These are phyloP conservation scores for Lachnum nothofagi DNA, from an alignment of 2,329 filamentous ascomycete genomes.

Conservation along the genomic window DNA sequence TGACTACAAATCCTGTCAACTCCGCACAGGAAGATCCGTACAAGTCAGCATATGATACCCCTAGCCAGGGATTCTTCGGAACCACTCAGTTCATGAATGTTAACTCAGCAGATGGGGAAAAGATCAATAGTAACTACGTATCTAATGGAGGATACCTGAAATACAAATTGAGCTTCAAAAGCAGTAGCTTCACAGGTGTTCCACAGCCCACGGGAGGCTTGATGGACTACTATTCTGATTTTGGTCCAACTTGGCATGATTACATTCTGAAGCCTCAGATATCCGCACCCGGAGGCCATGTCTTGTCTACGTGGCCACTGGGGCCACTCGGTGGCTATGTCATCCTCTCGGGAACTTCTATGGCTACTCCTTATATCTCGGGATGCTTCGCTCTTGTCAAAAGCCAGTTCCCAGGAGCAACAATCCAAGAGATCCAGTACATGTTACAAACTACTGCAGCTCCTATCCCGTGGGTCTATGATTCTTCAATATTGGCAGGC, in stretches of 20 bases:
- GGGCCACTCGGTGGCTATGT: conserved; percentile 31
- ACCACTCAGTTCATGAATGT: conserved; percentile 10
- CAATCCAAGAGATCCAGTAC: conserved; percentile 27
- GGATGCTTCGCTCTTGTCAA: conserved; percentile 36
- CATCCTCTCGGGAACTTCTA: conserved; percentile 35
- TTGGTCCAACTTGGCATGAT: conserved; percentile 17
- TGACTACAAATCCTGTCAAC: conserved; percentile 2
- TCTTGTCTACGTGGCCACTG: conserved; percentile 35
- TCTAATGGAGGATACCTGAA: conserved; percentile 13
- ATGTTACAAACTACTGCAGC: conserved; percentile 31
- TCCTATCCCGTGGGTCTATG: conserved; percentile 27
- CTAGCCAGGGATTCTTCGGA: conserved; percentile 14
- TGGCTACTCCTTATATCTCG: conserved; percentile 35
- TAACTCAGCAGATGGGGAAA: conserved; percentile 8
- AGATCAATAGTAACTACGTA: conserved; percentile 12
- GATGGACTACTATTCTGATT: conserved; percentile 20
- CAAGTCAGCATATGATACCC: conserved; percentile 15
- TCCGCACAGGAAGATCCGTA: conserved; percentile 8
- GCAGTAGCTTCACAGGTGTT: conserved; percentile 4
- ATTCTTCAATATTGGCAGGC: conserved; percentile 29
- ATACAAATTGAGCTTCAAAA: conserved; percentile 12
- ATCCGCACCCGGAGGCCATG: conserved; percentile 34
- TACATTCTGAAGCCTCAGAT: conserved; percentile 18
- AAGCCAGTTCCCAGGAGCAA: conserved; percentile 29
- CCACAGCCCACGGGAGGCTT: conserved; percentile 13